These are phyloP conservation scores for Vanrija pseudolonga DNA, from an alignment of 1,284 basidiomycete species.

Conservation along the genomic window DNA sequence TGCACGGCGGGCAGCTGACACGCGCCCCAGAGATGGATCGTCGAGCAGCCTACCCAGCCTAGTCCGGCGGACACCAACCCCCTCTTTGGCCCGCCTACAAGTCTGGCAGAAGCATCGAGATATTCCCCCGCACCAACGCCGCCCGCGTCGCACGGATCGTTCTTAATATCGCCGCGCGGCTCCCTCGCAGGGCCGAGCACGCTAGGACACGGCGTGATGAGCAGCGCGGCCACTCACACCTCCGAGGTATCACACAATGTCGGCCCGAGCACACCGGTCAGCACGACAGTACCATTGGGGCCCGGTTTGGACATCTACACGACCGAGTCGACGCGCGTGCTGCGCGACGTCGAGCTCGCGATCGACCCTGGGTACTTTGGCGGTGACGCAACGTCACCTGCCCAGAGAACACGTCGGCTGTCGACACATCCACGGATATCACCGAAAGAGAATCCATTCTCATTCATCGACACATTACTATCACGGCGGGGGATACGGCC, in stretches of 20 bases:
- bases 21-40: slow-evolving; percentile 34
- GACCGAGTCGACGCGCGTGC: slow-evolving; percentile 36
- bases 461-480: slow-evolving; percentile 28
- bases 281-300: not conserved
- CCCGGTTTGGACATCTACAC: slow-evolving; percentile 27
- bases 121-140: not conserved
- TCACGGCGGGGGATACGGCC: slow-evolving; percentile 38
- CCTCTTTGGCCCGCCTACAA: not conserved
- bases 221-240: not conserved
- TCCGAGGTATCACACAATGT: not conserved
- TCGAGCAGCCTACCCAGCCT: slow-evolving; percentile 26
- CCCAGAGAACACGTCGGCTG: slow-evolving; percentile 11
- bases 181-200: not conserved
- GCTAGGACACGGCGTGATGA: not conserved
- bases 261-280: not conserved
- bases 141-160: not conserved
- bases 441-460: slow-evolving; percentile 38
- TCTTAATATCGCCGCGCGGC: not conserved
- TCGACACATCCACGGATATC: slow-evolving; percentile 33
- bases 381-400: not conserved
- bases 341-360: slow-evolving; percentile 44
- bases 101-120: not conserved
- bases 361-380: slow-evolving; percentile 32
- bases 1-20: slow-evolving; percentile 2
- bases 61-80: slow-evolving; percentile 1